phyloP scores from a whole-genome alignment of 108 stramenopile genomes.

The Pelagomonas calceolata region DNA sequence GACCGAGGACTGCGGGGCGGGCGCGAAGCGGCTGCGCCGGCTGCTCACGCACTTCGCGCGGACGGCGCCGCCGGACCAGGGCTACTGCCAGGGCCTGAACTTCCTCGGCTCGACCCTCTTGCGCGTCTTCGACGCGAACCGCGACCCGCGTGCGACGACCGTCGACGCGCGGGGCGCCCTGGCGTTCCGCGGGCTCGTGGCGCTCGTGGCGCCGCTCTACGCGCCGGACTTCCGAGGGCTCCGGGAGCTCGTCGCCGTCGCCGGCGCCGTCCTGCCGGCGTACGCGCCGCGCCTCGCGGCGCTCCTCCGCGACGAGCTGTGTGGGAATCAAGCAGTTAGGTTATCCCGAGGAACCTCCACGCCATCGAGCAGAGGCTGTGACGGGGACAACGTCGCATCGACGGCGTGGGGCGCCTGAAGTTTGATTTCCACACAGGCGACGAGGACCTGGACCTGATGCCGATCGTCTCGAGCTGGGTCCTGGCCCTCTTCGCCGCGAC shows the following conservation, averaged over 20 bases:
- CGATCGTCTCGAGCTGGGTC: neutral
- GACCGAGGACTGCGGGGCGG: neutral
- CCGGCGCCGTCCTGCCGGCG: neutral
- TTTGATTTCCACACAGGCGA: too few species aligned
- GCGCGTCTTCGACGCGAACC: neutral
- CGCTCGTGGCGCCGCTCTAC: neutral
- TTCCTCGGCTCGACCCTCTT: slow-evolving; percentile 23
- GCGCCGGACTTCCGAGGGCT: neutral
- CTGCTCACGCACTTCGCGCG: neutral
- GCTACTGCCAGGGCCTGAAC: slow-evolving; percentile 38
- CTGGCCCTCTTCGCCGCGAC: neutral
- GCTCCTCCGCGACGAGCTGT: neutral
- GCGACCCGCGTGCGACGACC: neutral
- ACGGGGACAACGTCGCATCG: too few species aligned
- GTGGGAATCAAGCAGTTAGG: too few species aligned
- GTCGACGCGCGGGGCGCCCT: neutral
- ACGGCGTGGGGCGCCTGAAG: too few species aligned
- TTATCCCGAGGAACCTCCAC: too few species aligned
- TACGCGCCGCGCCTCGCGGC: neutral
- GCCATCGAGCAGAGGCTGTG: too few species aligned
- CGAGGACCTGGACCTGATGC: neutral
- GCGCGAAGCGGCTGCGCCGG: neutral
- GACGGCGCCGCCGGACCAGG: slow-evolving; percentile 1
- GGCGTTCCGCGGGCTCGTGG: neutral
- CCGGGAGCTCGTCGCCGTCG: neutral